phyloP scores from a whole-genome alignment of 495 filamentous ascomycete species.

The Neurospora sp. region DNA sequence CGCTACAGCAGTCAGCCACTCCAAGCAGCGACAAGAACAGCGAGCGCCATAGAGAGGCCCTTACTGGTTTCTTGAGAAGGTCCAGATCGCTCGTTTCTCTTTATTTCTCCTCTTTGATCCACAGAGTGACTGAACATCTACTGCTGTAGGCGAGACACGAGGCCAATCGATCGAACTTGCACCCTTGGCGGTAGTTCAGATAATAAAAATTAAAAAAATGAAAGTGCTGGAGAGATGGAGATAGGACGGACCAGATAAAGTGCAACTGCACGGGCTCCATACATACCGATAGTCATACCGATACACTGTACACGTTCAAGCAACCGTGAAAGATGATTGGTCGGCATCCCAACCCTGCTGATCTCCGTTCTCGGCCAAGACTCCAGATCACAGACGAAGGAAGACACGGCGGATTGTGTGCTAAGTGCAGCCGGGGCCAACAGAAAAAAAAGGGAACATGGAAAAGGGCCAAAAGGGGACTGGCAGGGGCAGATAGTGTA shows the following conservation, averaged over 20 bases:
- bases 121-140: background rate
- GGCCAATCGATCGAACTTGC: background rate
- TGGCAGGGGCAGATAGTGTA: background rate
- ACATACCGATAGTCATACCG: background rate
- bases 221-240: background rate
- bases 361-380: constrained; percentile 28
- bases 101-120: background rate
- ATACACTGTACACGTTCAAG: constrained; percentile 2
- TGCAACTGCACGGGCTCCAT: background rate
- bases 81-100: background rate
- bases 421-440: background rate
- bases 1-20: background rate
- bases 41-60: background rate
- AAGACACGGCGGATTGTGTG: background rate
- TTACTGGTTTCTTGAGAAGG: background rate
- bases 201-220: background rate
- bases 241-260: background rate
- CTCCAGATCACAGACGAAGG: background rate
- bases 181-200: background rate
- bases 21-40: background rate
- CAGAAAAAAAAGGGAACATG: constrained; percentile 2
- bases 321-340: constrained; percentile 29
- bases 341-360: constrained; percentile 6
- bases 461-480: background rate
- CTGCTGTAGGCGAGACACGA: background rate